Conservation (phyloP, 2,329 filamentous ascomycete species). For the Fonsecaea multimorphosa region DNA sequence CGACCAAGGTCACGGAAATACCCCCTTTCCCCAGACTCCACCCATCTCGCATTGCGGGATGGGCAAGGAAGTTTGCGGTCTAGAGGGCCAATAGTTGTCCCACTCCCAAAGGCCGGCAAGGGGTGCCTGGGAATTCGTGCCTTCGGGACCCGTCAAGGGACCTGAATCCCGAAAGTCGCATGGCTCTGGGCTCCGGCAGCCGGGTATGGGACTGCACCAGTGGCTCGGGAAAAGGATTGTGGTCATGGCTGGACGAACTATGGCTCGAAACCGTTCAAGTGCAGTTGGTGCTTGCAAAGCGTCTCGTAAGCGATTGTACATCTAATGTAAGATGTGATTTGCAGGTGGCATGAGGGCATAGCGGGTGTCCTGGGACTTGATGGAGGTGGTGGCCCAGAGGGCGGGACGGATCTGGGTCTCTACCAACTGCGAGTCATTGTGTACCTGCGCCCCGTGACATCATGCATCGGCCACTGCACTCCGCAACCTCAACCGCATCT, state of each 20-base stretch:
- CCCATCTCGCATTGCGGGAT: conserved; percentile 4
- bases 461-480: background rate
- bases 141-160: background rate
- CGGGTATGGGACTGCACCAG: background rate
- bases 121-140: background rate
- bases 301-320: conserved; percentile 30
- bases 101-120: background rate
- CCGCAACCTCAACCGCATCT: background rate
- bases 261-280: background rate
- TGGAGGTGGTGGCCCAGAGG: background rate
- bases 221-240: background rate
- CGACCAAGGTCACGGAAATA: conserved; percentile 24
- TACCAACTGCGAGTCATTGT: background rate
- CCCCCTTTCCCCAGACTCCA: conserved; percentile 33
- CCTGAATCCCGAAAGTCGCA: background rate
- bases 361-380: background rate
- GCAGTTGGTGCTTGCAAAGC: conserved; percentile 24
- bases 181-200: conserved; percentile 6
- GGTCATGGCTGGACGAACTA: background rate
- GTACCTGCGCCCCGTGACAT: conserved; percentile 5
- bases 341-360: background rate
- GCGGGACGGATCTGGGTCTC: no score
- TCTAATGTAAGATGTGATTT: background rate
- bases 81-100: conserved; percentile 1
- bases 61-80: conserved; percentile 10